Percentiles rank a stretch among this genome's conserved stretches.
These are phyloP conservation scores for Bisporella sp. DNA, from an alignment of 2,329 filamentous ascomycete species.

Conservation along the genomic window DNA sequence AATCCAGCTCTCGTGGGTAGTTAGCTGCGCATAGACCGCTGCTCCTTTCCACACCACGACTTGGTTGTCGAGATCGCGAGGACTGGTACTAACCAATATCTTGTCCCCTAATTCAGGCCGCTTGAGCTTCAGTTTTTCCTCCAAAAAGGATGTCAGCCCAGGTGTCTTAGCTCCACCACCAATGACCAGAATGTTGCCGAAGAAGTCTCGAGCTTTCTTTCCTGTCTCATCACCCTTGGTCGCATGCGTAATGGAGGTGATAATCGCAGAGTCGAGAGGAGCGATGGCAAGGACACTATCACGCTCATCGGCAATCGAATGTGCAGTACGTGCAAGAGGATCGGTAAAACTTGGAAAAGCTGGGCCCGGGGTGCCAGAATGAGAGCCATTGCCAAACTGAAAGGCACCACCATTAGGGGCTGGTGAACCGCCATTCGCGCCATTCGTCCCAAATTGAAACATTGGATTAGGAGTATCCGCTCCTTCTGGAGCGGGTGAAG, in stretches of 20 bases:
- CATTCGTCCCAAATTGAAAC: slow-evolving; percentile 45
- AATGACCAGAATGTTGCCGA: slow-evolving; percentile 85
- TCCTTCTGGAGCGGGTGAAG: slow-evolving; percentile 79
- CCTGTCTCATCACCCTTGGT: slow-evolving; percentile 68
- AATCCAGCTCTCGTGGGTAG: slow-evolving; percentile 94
- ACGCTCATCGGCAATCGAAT: slow-evolving; percentile 55
- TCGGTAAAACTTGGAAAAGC: slow-evolving; percentile 29
- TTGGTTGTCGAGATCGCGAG: slow-evolving; percentile 90
- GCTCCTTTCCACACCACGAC: slow-evolving; percentile 98
- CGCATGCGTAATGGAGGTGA: slow-evolving; percentile 82
- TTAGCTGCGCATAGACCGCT: slow-evolving; percentile 82
- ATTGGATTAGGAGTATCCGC: slow-evolving; percentile 56
- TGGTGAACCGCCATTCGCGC: slow-evolving; percentile 23
- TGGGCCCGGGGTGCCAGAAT: slow-evolving; percentile 38
- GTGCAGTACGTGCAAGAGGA: slow-evolving; percentile 33
- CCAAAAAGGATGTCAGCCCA: slow-evolving; percentile 73
- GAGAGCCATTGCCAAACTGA: slow-evolving; percentile 33
- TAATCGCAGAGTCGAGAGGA: slow-evolving; percentile 81
- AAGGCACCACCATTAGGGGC: slow-evolving; percentile 16
- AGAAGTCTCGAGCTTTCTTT: slow-evolving; percentile 84
- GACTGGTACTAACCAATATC: slow-evolving; percentile 61
- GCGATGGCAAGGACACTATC: slow-evolving; percentile 78
- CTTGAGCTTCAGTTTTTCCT: slow-evolving; percentile 69
- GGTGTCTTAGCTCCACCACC: slow-evolving; percentile 78
- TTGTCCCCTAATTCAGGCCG: slow-evolving; percentile 53